These are phyloP conservation scores for Dioscorea cayenensis DNA, from an alignment of 116 monocot genomes.

Conservation along the genomic window DNA sequence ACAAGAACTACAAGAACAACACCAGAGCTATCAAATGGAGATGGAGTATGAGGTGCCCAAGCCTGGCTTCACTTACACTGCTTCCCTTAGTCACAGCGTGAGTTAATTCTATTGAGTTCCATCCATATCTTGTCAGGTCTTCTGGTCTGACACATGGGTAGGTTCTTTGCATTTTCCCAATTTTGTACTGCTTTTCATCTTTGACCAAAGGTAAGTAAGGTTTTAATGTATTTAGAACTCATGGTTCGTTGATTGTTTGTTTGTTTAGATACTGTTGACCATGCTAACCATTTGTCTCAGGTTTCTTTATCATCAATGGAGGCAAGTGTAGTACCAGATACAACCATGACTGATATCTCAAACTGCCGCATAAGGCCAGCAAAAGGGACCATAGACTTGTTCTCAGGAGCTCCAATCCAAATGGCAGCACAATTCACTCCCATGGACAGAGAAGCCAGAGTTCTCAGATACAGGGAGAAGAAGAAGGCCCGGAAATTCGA, in stretches of 20 bases:
- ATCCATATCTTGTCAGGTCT: background rate
- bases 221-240: too few species aligned
- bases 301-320: too few species aligned
- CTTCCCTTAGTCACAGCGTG: slow-evolving; percentile 24
- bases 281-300: too few species aligned
- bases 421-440: background rate
- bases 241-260: too few species aligned
- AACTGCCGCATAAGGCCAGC: too few species aligned
- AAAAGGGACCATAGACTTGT: too few species aligned
- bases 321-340: too few species aligned
- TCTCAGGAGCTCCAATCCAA: too few species aligned
- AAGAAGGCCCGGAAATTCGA: slow-evolving; percentile 39
- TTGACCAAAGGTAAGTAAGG: too few species aligned
- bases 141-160: background rate
- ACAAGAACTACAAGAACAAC: slow-evolving; percentile 7
- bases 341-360: too few species aligned
- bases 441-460: slow-evolving; percentile 36
- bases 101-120: slow-evolving; percentile 5
- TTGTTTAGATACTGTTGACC: too few species aligned
- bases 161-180: background rate
- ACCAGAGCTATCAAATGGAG: slow-evolving; percentile 17
- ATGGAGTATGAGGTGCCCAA: slow-evolving; percentile 15
- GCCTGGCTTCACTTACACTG: slow-evolving; percentile 18
- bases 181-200: background rate
- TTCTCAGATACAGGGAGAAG: slow-evolving; percentile 52